Evolutionary conservation across 2,329 filamentous ascomycete genomes (phyloP).

Genomic region (Niveomyces coronatus): DNA sequence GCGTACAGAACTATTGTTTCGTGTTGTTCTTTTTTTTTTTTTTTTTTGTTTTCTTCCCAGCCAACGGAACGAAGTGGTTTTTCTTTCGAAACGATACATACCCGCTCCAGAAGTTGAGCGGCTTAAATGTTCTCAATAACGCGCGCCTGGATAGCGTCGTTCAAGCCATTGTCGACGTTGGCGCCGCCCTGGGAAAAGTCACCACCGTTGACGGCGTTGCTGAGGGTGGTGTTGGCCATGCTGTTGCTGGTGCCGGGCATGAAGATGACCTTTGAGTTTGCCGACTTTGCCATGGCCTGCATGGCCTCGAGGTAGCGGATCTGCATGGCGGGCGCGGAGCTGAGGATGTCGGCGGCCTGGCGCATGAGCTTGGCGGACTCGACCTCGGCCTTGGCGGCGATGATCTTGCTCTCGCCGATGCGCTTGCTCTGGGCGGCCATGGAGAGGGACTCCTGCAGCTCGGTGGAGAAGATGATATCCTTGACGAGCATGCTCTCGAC

Average conservation of each 20-base stretch:
- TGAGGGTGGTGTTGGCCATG: conserved; percentile 31
- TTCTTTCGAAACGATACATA: too few species aligned
- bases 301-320: conserved; percentile 97
- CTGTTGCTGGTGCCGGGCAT: conserved; percentile 49
- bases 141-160: conserved; percentile 70
- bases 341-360: conserved; percentile 87
- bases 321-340: conserved; percentile 91
- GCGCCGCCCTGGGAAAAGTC: conserved; percentile 12
- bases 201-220: conserved; percentile 28
- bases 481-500: conserved; percentile 99
- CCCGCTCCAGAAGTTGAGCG: too few species aligned
- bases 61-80: too few species aligned
- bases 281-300: conserved; percentile 95
- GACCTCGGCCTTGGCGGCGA: conserved; percentile 92
- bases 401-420: conserved; percentile 97
- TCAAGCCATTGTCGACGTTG: conserved; percentile 46
- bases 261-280: conserved; percentile 84
- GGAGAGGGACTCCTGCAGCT: conserved; percentile 89
- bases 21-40: neutral
- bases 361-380: conserved; percentile 91
- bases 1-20: neutral
- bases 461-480: conserved; percentile 94
- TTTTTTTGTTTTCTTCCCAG: neutral
- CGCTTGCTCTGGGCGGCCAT: conserved; percentile 99
- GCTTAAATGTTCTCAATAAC: conserved; percentile 77